Evolutionary conservation across 2,329 filamentous ascomycete species (phyloP), one percentile per base, ranked within the genome.

Genomic region (Celoporthe dispersa): DNA sequence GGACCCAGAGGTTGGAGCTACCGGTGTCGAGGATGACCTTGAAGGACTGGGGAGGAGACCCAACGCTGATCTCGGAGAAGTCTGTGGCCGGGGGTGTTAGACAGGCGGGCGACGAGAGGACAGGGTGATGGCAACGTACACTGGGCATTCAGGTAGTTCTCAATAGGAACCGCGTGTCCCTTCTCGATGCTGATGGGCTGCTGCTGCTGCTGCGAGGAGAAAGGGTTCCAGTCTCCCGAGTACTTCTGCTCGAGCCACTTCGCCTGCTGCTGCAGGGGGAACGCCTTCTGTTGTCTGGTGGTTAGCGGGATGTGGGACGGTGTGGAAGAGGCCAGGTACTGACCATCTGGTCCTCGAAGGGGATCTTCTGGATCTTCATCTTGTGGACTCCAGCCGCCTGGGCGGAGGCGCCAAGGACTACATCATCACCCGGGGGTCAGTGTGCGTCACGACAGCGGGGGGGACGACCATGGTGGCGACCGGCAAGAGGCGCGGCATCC

Each of bases 1-100:
- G 97, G 71, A 99, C 94, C 97, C 97, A 99, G 73, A 99, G 89
- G 87, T 99, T 99, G 81, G 96, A 98, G 87, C 94, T 98, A 77
- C 96, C 96, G 37, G 96, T 99, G 82, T 99, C 96, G 74, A 99
- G 91, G 74, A 99, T 92, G 75, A 99, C 97, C 89, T 99, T 99
- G 90, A 99, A 99, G 76, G 84, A 87, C 85, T 99, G 96, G 44
- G 96, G 91, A 74, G 96, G 96, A 64, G 91, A 95, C 74, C 96
- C 96, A 80, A 99, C 89, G 76, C 90, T 88, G 81, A 99, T 98
- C 82, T 98, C 94, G 75, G 95, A 97, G 89, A 97, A 99, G 87
- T 99, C 94, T 97, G 72, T 1, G 9, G 11, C 8, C n/a, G 19
- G 16, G 71, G n/a, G 68, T 67, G 25, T 60, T 65, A 66, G 66